phyloP scores from a whole-genome alignment of 2,329 filamentous ascomycete species.

The Exserohilum rostratum region DNA sequence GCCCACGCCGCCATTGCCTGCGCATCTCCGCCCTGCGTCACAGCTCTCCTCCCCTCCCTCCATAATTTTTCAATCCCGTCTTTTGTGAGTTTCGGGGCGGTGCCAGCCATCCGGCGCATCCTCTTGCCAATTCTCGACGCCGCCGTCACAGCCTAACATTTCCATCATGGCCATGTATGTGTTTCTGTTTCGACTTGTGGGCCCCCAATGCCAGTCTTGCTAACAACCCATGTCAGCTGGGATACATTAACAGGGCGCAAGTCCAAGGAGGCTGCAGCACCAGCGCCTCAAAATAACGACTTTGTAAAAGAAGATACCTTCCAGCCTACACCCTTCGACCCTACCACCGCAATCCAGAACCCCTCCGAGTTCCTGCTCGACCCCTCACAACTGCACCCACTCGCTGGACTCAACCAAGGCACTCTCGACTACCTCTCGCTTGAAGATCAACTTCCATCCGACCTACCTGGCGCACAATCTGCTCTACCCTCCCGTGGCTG shows the following conservation, averaged over 20 bases:
- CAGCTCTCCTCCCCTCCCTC: conserved; percentile 9
- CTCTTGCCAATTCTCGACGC: conserved; percentile 20
- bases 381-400: conserved; percentile 85
- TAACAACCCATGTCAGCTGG: conserved; percentile 43
- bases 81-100: conserved; percentile 14
- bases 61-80: conserved; percentile 25
- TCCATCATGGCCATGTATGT: conserved; percentile 47
- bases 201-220: not conserved
- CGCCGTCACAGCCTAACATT: conserved; percentile 19
- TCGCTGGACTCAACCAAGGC: conserved; percentile 90
- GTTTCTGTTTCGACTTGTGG: not conserved
- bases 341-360: conserved; percentile 72
- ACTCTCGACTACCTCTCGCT: conserved; percentile 93
- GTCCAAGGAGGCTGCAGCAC: conserved; percentile 53
- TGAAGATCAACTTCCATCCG: conserved; percentile 87
- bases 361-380: conserved; percentile 91
- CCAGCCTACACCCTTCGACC: conserved; percentile 68
- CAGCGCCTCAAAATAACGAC: conserved; percentile 41
- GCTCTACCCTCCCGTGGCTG: conserved; percentile 94
- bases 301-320: conserved; percentile 55
- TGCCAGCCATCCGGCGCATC: conserved; percentile 29
- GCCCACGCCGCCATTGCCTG: conserved; percentile 32
- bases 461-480: conserved; percentile 83
- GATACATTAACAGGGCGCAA: conserved; percentile 67
- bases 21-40: conserved; percentile 31